Conservation (phyloP, 768 basidiomycete species). For the Mycena amicta region DNA sequence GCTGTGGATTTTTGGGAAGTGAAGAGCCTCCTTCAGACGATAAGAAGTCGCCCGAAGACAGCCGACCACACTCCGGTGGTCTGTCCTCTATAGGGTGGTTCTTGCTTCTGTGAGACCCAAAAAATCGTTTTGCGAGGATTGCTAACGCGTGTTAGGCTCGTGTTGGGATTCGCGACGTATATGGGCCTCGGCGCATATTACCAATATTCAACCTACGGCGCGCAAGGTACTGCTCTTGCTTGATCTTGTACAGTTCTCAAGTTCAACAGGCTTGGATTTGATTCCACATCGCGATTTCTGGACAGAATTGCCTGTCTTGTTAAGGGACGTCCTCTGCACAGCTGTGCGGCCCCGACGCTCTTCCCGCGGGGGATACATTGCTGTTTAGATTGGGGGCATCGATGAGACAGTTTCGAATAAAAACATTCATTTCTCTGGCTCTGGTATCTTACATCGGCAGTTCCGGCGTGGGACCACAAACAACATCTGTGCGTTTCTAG, state of each 20-base stretch:
- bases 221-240: too few species aligned
- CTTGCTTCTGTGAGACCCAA: slow-evolving; percentile 72
- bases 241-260: too few species aligned
- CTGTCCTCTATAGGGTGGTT: slow-evolving; percentile 83
- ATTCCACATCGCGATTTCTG: slow-evolving; percentile 93
- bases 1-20: slow-evolving; percentile 48
- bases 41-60: slow-evolving; percentile 19
- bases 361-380: slow-evolving; percentile 73
- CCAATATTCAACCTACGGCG: slow-evolving; percentile 87
- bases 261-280: slow-evolving; percentile 78
- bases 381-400: too few species aligned
- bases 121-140: background rate
- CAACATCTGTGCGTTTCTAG: background rate
- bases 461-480: background rate
- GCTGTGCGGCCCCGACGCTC: slow-evolving; percentile 68
- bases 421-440: too few species aligned
- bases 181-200: slow-evolving; percentile 82
- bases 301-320: slow-evolving; percentile 87
- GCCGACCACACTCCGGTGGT: slow-evolving; percentile 47
- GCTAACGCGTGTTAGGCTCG: slow-evolving; percentile 41
- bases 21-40: slow-evolving; percentile 26
- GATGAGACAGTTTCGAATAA: too few species aligned
- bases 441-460: too few species aligned
- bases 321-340: slow-evolving; percentile 78
- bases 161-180: slow-evolving; percentile 70